Evolutionary conservation across 169 alveolate species (phyloP).

Genomic region (Cyclospora cayetanensis): DNA sequence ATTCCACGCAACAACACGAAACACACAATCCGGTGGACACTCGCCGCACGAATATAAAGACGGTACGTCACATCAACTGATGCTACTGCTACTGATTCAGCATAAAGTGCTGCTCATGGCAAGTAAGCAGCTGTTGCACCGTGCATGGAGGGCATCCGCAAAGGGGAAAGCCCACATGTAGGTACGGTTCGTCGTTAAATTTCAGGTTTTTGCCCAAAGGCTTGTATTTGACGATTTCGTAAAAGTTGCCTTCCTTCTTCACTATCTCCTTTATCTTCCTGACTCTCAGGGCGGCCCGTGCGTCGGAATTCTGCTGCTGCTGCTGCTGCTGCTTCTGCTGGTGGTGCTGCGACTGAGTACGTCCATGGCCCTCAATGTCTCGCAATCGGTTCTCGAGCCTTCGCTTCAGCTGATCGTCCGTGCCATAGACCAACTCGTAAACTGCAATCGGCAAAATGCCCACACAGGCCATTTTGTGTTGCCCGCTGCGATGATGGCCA

Average conservation of each 20-base stretch:
- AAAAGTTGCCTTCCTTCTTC: constrained; percentile 41
- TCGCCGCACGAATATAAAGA: not conserved
- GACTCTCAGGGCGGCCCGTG: not conserved
- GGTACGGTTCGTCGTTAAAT: not conserved
- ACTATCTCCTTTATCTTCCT: constrained; percentile 31
- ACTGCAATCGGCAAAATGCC: not conserved
- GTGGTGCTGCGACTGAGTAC: not conserved
- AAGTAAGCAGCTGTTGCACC: not conserved
- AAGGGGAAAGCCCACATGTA: not conserved
- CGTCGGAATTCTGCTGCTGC: constrained; percentile 33
- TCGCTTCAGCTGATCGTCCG: constrained; percentile 36
- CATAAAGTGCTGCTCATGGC: not conserved
- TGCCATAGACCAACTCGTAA: constrained; percentile 22
- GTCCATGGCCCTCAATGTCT: constrained; percentile 1
- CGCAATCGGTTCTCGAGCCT: constrained; percentile 38
- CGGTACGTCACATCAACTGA: not conserved
- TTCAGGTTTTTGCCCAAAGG: not conserved
- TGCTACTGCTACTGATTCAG: not conserved
- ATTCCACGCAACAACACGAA: not conserved
- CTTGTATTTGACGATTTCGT: constrained; percentile 51
- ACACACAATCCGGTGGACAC: not conserved
- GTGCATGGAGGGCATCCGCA: not conserved
- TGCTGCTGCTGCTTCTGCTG: constrained; percentile 41
- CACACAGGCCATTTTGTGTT: not conserved
- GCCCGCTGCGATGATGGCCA: not conserved